Evolutionary conservation across 345 rosid genomes (phyloP), one percentile per base, ranked within the genome.

Genomic region (Rhodomyrtus tomentosa): DNA sequence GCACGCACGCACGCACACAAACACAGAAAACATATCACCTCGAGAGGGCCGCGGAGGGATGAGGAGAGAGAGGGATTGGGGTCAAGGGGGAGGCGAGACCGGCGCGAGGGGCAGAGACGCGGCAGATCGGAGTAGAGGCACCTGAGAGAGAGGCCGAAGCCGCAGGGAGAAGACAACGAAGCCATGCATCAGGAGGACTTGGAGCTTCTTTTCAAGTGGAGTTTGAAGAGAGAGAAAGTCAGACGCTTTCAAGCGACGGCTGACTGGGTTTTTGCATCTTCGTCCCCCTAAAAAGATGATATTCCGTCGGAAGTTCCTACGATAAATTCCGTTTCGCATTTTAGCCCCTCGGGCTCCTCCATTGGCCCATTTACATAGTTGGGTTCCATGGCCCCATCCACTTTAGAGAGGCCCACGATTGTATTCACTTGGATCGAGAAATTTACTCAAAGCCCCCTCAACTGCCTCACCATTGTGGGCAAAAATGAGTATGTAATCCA

Each of bases 171-270:
- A 38, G 50, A 25, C 58, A 15, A 56, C 50, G 87, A 73, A 53
- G 87, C 87, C 87, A 86, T 86, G 49, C 55, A n/a, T 74, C 55
- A 5, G 42, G 83, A 24, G 76, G 45, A 10, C 18, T 25, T 3
- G 53, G 10, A 80, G 20, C 50, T 48, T 24, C 36, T 42, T 80
- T 5, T 52, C 36, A 50, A 80, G 82, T 24, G 82, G 20, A 45
- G 54, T 36, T 13, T 24, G 20, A 29, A 56, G 50, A 22, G 50
- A 82, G 84, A 82, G 50, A 55, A 18, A 55, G 84, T 7, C 36
- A 55, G 50, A 3, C 4, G 25, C 20, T 12, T 12, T 53, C n/a
- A 52, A 9, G 20, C 16, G 45, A 27, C 13, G 55, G 38, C 38
- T 25, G 55, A 59, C 36, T 36, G 76, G 76, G 25, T 68, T 32